Base-by-base conservation (phyloP, 2,329 filamentous ascomycete species). In the Didymella pomorum region DNA sequence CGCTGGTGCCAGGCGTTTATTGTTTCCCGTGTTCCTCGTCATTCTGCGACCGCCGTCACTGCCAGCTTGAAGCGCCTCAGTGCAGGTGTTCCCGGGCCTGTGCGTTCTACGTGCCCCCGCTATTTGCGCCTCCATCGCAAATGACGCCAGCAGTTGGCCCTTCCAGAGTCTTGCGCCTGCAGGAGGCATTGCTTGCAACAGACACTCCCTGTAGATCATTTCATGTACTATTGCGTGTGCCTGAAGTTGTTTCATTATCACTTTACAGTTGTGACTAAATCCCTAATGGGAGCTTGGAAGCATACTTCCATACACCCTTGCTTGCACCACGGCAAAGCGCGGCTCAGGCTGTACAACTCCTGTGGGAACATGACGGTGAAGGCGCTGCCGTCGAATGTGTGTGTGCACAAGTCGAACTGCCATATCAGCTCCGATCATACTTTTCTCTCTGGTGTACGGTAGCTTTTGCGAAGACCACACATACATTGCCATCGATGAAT, bases 131-230 rank as follows among this genome's bases (percentile, higher is more conserved):
- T 39, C n/a, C 35, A 3, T 2, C 43, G 29, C 16, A 41, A 21
- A 56, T 56, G 53, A 48, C 46, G 46, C 54, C 42, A 41, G 43
- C 33, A 33, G 29, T 1, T 21, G 41, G 49, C 25, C 28, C 29
- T 43, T 21, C 55, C 44, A 20, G 39, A 39, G 55, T 58, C 55
- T 58, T 25, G 39, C 37, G 28, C 16, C 21, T 14, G n/a, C 16
- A 9, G 43, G 37, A 58, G 18, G 53, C 45, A 33, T 10, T n/a
- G 23, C 20, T 9, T 49, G 39, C 20, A 2, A 31, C 28, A 11
- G 14, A 20, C 12, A 6, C 56, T 44, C 29, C 2, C 37, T 49
- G 35, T 16, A 45, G 37, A 26, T 23, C 25, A 2, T 31, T 43
- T 3, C 20, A n/a, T 47, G 21, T 52, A 48, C 41, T 35, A 37